Percentiles rank a stretch among this genome's conserved stretches.
phyloP scores from a whole-genome alignment of 1,284 basidiomycete species.

The Agaricales sp. region DNA sequence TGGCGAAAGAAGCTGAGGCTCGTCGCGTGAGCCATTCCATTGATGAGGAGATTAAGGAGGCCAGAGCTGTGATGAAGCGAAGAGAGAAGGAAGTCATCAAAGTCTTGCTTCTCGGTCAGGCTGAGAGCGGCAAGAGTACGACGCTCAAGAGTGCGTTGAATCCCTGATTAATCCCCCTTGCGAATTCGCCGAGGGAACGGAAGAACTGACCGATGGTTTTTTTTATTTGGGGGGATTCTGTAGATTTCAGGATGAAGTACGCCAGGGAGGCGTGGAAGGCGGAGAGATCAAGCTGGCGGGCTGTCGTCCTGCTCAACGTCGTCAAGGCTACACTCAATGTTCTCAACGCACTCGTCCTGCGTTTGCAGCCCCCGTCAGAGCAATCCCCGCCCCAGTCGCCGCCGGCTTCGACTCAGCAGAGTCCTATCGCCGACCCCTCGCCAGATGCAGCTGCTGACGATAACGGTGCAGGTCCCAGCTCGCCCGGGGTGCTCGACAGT shows the following conservation, averaged over 20 bases:
- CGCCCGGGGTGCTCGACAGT: neutral
- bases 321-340: slow-evolving; percentile 44
- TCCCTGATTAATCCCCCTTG: slow-evolving; percentile 3
- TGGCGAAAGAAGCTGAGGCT: slow-evolving; percentile 43
- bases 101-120: slow-evolving; percentile 50
- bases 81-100: slow-evolving; percentile 41
- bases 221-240: slow-evolving; percentile 11
- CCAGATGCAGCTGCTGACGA: too few species aligned
- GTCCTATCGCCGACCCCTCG: neutral
- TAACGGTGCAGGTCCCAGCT: too few species aligned
- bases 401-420: neutral
- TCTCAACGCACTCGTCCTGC: neutral
- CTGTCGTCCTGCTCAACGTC: slow-evolving; percentile 60
- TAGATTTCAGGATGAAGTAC: slow-evolving; percentile 42
- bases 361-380: neutral
- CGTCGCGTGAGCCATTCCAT: slow-evolving; percentile 48
- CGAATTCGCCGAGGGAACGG: slow-evolving; percentile 9
- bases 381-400: neutral
- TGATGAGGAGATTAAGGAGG: slow-evolving; percentile 48
- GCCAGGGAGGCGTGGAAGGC: slow-evolving; percentile 39
- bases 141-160: slow-evolving; percentile 47
- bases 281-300: slow-evolving; percentile 50
- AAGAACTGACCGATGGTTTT: neutral
- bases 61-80: slow-evolving; percentile 32
- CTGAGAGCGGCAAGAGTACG: slow-evolving; percentile 53